Evolutionary conservation across 768 basidiomycete species (phyloP).

Genomic region (Lactarius tabidus): DNA sequence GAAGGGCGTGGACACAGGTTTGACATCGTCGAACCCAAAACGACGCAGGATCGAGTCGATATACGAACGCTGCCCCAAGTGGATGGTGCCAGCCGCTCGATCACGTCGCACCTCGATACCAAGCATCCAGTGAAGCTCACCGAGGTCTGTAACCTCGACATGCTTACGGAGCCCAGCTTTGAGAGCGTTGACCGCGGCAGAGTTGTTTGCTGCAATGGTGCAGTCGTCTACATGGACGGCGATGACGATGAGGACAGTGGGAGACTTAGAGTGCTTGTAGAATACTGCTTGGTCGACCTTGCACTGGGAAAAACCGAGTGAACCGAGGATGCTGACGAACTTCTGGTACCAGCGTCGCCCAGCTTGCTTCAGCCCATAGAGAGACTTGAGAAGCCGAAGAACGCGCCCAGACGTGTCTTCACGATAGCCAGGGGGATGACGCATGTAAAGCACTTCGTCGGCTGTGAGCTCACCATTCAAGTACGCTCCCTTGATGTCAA

Average conservation of each 20-base stretch:
- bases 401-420: too few species aligned
- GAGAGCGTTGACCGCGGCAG: conserved; percentile 1
- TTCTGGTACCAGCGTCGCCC: too few species aligned
- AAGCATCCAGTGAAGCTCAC: too few species aligned
- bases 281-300: not conserved
- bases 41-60: conserved; percentile 28
- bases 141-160: conserved; percentile 29
- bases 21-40: conserved; percentile 29
- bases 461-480: conserved; percentile 37
- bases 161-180: conserved; percentile 30
- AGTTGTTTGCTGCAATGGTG: conserved; percentile 29
- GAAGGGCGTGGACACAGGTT: conserved; percentile 20
- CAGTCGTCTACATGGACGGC: conserved; percentile 29
- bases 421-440: too few species aligned
- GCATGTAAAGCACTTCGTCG: conserved; percentile 35
- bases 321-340: not conserved
- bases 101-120: conserved; percentile 17
- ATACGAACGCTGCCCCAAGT: conserved; percentile 31
- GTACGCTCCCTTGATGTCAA: conserved; percentile 43
- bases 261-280: not conserved
- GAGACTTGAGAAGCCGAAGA: too few species aligned
- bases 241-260: not conserved
- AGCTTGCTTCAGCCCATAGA: too few species aligned
- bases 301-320: not conserved
- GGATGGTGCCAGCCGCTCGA: conserved; percentile 19